Evolutionary conservation across 2,329 filamentous ascomycete species (phyloP).

Genomic region (Pseudogymnoascus sp.): DNA sequence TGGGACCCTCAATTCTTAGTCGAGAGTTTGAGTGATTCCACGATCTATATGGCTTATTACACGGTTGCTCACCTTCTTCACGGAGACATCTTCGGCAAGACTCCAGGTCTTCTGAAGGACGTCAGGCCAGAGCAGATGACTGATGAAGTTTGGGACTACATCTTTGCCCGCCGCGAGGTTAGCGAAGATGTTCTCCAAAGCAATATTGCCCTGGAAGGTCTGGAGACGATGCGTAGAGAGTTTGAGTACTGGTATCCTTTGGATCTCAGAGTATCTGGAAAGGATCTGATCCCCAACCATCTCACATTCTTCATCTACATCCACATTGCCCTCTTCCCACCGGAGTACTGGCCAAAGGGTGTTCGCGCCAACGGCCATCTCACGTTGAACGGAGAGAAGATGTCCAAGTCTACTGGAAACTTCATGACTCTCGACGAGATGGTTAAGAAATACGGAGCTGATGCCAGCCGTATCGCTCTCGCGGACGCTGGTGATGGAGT

Average conservation of each 20-base stretch:
- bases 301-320: slow-evolving; percentile 94
- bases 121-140: slow-evolving; percentile 80
- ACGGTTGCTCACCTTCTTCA: slow-evolving; percentile 62
- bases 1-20: slow-evolving; percentile 91
- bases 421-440: slow-evolving; percentile 86
- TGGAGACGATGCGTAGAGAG: slow-evolving; percentile 77
- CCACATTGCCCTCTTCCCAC: slow-evolving; percentile 80
- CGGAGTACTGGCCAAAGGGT: slow-evolving; percentile 79
- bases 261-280: slow-evolving; percentile 79
- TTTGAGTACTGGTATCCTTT: slow-evolving; percentile 98
- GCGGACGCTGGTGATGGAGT: slow-evolving; percentile 93
- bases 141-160: slow-evolving; percentile 93
- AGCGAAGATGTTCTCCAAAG: slow-evolving; percentile 56
- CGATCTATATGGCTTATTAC: slow-evolving; percentile 84
- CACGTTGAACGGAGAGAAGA: slow-evolving; percentile 94
- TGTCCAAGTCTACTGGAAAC: slow-evolving; percentile 96
- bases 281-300: slow-evolving; percentile 90
- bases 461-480: slow-evolving; percentile 82
- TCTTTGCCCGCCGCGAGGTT: slow-evolving; percentile 71
- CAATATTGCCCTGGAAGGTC: slow-evolving; percentile 62
- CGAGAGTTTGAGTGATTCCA: slow-evolving; percentile 84
- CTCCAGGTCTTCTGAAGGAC: slow-evolving; percentile 52
- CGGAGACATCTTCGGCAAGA: slow-evolving; percentile 75
- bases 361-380: slow-evolving; percentile 89
- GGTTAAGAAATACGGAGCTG: slow-evolving; percentile 86